Conservation (phyloP, 1,139 yeast genomes). For the Hansenula lynferdii region DNA sequence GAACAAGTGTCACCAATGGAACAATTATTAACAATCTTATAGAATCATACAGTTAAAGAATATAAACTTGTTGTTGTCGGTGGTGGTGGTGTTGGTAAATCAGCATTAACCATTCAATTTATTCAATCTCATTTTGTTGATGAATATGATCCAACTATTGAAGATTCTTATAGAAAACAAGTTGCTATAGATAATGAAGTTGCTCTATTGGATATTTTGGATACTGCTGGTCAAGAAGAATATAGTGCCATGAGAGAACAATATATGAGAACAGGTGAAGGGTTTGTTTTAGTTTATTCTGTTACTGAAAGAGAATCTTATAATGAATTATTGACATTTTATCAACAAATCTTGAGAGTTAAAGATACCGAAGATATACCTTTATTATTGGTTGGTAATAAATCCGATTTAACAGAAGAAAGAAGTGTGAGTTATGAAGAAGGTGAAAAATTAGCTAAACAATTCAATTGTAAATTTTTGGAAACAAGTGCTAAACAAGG, state of each 20-base stretch:
- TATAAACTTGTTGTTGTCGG: slow-evolving; percentile 93
- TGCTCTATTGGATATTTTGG: slow-evolving; percentile 79
- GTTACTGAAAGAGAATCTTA: slow-evolving; percentile 77
- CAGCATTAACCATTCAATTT: slow-evolving; percentile 87
- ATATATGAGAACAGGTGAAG: slow-evolving; percentile 91
- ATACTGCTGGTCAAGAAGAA: slow-evolving; percentile 98
- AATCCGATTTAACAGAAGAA: slow-evolving; percentile 75
- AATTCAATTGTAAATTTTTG: slow-evolving; percentile 72
- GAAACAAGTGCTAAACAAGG: slow-evolving; percentile 95
- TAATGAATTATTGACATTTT: slow-evolving; percentile 72
- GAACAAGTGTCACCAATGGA: too few relatives aligned
- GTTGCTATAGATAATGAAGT: slow-evolving; percentile 77
- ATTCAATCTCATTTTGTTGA: slow-evolving; percentile 92
- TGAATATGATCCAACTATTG: slow-evolving; percentile 97
- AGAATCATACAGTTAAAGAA: slow-evolving; percentile 39
- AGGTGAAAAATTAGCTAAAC: slow-evolving; percentile 72
- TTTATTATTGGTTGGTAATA: slow-evolving; percentile 70
- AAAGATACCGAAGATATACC: slow-evolving; percentile 77
- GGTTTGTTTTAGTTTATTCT: slow-evolving; percentile 78
- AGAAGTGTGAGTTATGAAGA: slow-evolving; percentile 80
- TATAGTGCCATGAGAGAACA: slow-evolving; percentile 95
- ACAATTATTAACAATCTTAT: slow-evolving; percentile 1
- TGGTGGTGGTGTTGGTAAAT: slow-evolving; percentile 98
- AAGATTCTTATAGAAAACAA: slow-evolving; percentile 80
- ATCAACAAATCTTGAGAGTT: slow-evolving; percentile 81